These are phyloP conservation scores for Coemansia nantahalensis DNA, from an alignment of 192 early-diverging fungal genomes.

Conservation along the genomic window DNA sequence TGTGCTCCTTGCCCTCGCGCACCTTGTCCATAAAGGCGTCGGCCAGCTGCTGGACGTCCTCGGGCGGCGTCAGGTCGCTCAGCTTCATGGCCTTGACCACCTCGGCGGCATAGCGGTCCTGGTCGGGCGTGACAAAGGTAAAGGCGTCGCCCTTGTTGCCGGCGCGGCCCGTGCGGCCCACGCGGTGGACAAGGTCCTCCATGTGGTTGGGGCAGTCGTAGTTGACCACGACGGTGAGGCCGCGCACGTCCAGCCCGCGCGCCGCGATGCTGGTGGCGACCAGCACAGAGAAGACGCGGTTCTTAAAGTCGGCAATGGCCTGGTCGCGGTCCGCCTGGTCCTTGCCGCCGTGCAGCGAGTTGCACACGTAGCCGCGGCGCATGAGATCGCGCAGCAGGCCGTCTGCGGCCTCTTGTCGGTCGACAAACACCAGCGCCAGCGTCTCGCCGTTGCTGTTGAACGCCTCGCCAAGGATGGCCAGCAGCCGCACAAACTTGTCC, in stretches of 20 bases:
- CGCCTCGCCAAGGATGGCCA: constrained; percentile 84
- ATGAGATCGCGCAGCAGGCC: constrained; percentile 80
- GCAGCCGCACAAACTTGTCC: constrained; percentile 81
- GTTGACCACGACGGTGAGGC: constrained; percentile 90
- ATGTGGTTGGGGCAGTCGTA: constrained; percentile 97
- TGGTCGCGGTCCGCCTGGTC: constrained; percentile 88
- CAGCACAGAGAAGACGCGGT: constrained; percentile 80
- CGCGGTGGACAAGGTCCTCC: constrained; percentile 99
- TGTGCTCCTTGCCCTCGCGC: constrained; percentile 18
- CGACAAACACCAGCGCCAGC: constrained; percentile 88
- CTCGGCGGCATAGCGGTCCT: constrained; percentile 90
- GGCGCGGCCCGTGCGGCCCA: constrained; percentile 95
- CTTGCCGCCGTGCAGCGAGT: constrained; percentile 95
- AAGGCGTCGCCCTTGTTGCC: constrained; percentile 97
- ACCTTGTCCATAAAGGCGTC: constrained; percentile 57
- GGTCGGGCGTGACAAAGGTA: constrained; percentile 93
- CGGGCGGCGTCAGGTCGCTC: constrained; percentile 70
- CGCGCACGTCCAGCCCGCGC: constrained; percentile 93
- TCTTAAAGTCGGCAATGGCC: constrained; percentile 93
- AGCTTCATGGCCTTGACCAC: constrained; percentile 86
- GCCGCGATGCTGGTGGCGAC: constrained; percentile 97
- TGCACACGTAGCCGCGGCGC: constrained; percentile 81
- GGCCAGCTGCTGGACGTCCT: constrained; percentile 73
- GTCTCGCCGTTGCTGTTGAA: constrained; percentile 70
- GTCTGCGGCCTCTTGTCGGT: constrained; percentile 94